phyloP scores from a whole-genome alignment of 306 rosid genomes.

The Glycyrrhiza uralensis region DNA sequence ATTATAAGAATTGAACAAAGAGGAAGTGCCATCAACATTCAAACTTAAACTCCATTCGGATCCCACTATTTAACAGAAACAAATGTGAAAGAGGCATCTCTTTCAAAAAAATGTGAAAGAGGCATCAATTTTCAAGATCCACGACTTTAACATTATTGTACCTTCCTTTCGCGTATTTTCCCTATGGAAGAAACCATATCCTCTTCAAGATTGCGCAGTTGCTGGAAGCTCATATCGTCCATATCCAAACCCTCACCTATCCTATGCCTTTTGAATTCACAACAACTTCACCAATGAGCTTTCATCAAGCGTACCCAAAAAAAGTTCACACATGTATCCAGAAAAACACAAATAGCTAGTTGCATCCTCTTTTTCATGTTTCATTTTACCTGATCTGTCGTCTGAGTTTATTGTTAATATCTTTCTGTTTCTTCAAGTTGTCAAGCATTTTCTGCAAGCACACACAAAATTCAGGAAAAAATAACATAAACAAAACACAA shows the following conservation, averaged over 20 bases:
- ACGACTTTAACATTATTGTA: not conserved
- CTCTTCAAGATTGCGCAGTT: slow-evolving; percentile 55
- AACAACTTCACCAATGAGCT: not conserved
- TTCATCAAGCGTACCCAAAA: not conserved
- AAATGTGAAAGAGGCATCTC: too few relatives aligned
- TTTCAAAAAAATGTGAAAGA: too few relatives aligned
- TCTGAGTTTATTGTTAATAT: slow-evolving; percentile 57
- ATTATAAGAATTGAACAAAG: not conserved
- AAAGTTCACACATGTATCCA: not conserved
- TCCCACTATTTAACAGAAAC: not conserved
- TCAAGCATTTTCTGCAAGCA: slow-evolving; percentile 64
- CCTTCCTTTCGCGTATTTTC: slow-evolving; percentile 63
- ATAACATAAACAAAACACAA: not conserved
- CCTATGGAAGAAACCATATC: slow-evolving; percentile 42
- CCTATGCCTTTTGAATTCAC: slow-evolving; percentile 57
- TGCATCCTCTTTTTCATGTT: not conserved
- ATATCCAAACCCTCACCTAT: slow-evolving; percentile 65
- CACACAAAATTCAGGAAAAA: not conserved
- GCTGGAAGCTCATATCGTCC: slow-evolving; percentile 40
- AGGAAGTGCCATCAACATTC: not conserved
- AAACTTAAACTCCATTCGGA: not conserved
- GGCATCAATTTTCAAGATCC: not conserved
- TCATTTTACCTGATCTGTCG: slow-evolving; percentile 66
- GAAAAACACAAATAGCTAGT: not conserved
- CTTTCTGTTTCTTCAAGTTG: slow-evolving; percentile 50